phyloP scores from a whole-genome alignment of 148 eudicot genomes.

The Limonium bicolor region DNA sequence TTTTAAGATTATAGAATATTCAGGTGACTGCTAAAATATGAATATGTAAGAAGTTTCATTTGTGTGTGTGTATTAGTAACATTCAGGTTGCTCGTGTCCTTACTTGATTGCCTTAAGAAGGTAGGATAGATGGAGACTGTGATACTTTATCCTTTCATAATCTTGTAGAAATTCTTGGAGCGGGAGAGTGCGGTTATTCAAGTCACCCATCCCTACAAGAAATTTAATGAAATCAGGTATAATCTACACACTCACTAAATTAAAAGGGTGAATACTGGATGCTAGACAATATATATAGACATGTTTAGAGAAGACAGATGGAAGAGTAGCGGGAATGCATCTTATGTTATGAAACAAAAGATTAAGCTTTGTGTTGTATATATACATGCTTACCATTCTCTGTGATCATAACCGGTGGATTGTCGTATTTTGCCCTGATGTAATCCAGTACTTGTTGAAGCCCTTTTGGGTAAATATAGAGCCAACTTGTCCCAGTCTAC shows the following conservation, averaged over 20 bases:
- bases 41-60: no score
- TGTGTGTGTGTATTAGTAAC: no score
- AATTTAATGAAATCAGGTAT: not conserved
- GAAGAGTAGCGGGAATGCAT: no score
- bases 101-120: not conserved
- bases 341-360: no score
- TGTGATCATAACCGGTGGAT: not conserved
- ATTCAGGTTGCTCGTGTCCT: no score
- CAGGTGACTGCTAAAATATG: not conserved
- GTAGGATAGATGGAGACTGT: not conserved
- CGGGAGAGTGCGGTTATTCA: not conserved
- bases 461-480: not conserved
- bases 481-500: not conserved
- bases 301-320: not conserved
- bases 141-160: not conserved
- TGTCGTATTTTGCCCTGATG: not conserved
- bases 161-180: not conserved
- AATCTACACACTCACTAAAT: no score
- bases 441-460: not conserved
- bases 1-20: no score
- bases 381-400: not conserved
- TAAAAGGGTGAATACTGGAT: no score
- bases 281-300: no score
- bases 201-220: not conserved
- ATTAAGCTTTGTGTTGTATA: no score